phyloP scores from a whole-genome alignment of 2,329 filamentous ascomycete genomes.

The Colletotrichum cereale region DNA sequence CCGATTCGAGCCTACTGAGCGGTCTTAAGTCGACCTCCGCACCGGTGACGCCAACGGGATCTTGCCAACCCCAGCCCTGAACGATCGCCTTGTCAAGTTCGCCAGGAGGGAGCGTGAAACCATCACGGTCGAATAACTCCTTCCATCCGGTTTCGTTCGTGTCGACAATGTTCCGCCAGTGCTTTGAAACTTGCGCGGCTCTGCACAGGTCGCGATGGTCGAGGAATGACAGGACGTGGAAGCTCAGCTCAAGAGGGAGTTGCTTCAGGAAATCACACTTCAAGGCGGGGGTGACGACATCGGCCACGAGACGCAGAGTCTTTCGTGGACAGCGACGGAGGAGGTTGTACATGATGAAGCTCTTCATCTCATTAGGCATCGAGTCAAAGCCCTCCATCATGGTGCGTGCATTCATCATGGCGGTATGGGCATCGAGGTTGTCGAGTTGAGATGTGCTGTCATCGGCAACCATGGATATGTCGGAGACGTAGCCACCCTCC shows the following conservation, averaged over 20 bases:
- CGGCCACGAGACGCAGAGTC: slow-evolving; percentile 89
- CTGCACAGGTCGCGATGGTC: slow-evolving; percentile 88
- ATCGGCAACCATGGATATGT: slow-evolving; percentile 31
- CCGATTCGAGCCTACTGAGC: slow-evolving; percentile 63
- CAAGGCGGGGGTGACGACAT: slow-evolving; percentile 91
- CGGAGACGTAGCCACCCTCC: slow-evolving; percentile 50
- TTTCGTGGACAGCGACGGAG: slow-evolving; percentile 88
- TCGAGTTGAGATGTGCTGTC: slow-evolving; percentile 46
- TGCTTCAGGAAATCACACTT: slow-evolving; percentile 93
- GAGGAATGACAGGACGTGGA: slow-evolving; percentile 89
- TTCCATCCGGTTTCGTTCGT: slow-evolving; percentile 97
- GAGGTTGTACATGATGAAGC: slow-evolving; percentile 96
- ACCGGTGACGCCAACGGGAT: slow-evolving; percentile 79
- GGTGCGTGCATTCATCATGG: slow-evolving; percentile 81
- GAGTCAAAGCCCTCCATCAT: slow-evolving; percentile 93
- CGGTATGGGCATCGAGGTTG: slow-evolving; percentile 52
- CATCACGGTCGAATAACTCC: slow-evolving; percentile 86
- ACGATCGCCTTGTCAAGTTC: slow-evolving; percentile 88
- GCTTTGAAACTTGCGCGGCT: slow-evolving; percentile 92
- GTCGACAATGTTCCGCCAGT: slow-evolving; percentile 92
- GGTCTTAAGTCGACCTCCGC: slow-evolving; percentile 85
- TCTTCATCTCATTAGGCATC: slow-evolving; percentile 92
- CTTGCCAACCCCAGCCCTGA: slow-evolving; percentile 98
- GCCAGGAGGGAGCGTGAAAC: slow-evolving; percentile 81
- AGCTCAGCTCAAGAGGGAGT: slow-evolving; percentile 86